Conservation (phyloP, 2,329 filamentous ascomycete species). For the Ceratocystis destructans region DNA sequence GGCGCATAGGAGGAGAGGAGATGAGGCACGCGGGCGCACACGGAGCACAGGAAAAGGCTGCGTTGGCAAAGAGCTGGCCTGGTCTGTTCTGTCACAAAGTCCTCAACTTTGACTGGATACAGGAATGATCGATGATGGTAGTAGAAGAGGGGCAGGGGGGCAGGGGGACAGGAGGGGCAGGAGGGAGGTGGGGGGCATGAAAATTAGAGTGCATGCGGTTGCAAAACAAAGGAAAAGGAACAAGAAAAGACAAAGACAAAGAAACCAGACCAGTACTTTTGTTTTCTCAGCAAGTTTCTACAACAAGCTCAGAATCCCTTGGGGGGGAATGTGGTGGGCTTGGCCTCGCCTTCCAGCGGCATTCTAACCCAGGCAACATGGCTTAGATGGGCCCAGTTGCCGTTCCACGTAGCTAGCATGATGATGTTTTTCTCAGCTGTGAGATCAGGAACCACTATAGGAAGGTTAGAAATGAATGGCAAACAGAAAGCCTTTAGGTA, state of each 20-base stretch:
- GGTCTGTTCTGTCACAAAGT: neutral
- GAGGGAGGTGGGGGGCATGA: neutral
- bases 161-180: no score
- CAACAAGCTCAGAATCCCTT: conserved; percentile 12
- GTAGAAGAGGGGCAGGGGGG: neutral
- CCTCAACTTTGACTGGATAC: neutral
- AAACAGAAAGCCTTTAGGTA: neutral
- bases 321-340: conserved; percentile 67
- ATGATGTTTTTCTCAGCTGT: conserved; percentile 50
- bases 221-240: neutral
- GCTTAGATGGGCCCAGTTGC: conserved; percentile 67
- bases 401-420: conserved; percentile 61
- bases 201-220: neutral
- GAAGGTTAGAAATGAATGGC: neutral
- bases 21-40: neutral
- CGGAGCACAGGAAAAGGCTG: neutral
- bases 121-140: neutral
- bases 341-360: conserved; percentile 47
- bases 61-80: neutral
- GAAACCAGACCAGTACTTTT: neutral
- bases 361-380: conserved; percentile 67
- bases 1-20: neutral
- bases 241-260: neutral
- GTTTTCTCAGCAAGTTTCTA: neutral
- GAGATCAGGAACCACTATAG: conserved; percentile 60